phyloP scores from a whole-genome alignment of 1,284 basidiomycete genomes.

The Tilletia indica region DNA sequence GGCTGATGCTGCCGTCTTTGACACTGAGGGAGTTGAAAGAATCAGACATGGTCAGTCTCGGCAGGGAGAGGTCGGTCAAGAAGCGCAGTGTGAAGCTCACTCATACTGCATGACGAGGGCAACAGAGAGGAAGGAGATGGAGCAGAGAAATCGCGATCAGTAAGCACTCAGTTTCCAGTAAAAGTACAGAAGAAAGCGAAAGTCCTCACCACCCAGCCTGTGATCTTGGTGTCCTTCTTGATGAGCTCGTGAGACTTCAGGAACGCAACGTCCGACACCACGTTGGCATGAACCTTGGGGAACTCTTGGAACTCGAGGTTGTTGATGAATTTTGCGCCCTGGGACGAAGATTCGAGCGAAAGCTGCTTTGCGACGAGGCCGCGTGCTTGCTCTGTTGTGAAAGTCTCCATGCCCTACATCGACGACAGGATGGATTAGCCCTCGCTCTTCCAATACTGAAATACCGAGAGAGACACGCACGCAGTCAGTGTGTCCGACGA shows the following conservation, averaged over 20 bases:
- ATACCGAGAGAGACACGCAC: neutral
- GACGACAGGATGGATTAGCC: neutral
- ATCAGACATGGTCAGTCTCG: neutral
- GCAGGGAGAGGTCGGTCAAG: neutral
- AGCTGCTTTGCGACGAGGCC: constrained; percentile 18
- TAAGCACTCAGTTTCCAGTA: too few relatives aligned
- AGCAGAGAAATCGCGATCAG: too few relatives aligned
- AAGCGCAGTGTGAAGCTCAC: neutral
- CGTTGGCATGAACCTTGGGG: constrained; percentile 20
- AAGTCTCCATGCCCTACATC: constrained; percentile 13
- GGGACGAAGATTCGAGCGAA: neutral
- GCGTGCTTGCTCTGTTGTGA: constrained; percentile 22
- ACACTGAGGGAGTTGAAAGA: neutral
- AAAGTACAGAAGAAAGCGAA: neutral
- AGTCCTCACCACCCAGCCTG: constrained; percentile 11
- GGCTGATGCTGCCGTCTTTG: constrained; percentile 17
- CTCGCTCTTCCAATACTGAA: too few relatives aligned
- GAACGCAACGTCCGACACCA: constrained; percentile 22
- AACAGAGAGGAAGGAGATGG: too few relatives aligned
- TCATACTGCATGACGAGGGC: too few relatives aligned
- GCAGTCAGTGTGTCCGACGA: constrained; percentile 23
- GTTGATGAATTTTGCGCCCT: constrained; percentile 3
- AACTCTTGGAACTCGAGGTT: constrained; percentile 23
- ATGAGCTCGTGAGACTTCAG: constrained; percentile 16
- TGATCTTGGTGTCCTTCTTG: constrained; percentile 16